phyloP scores from a whole-genome alignment of 2,329 filamentous ascomycete genomes.

The Sporothrix brunneoviolacea region DNA sequence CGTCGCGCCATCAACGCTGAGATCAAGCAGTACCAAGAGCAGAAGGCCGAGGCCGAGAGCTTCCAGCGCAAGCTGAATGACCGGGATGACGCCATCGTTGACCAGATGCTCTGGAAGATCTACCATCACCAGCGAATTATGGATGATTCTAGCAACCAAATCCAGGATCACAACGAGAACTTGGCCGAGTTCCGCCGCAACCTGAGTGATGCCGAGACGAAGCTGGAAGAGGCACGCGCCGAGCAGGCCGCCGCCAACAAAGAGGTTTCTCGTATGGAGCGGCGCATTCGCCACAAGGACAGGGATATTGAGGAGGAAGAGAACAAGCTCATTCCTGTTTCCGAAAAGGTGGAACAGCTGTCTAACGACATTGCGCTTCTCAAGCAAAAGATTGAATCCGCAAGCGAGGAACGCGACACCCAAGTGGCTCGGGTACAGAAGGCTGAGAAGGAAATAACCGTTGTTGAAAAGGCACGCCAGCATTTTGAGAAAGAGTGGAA shows the following conservation, averaged over 20 bases:
- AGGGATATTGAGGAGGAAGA: slow-evolving; percentile 81
- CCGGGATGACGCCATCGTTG: slow-evolving; percentile 83
- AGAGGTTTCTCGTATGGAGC: slow-evolving; percentile 73
- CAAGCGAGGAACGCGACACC: slow-evolving; percentile 68
- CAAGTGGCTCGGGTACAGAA: slow-evolving; percentile 64
- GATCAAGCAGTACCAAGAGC: slow-evolving; percentile 95
- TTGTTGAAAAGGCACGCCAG: slow-evolving; percentile 82
- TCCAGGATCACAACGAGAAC: slow-evolving; percentile 89
- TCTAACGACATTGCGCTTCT: slow-evolving; percentile 63
- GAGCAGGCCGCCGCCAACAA: slow-evolving; percentile 73
- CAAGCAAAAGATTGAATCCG: slow-evolving; percentile 59
- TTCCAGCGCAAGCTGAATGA: slow-evolving; percentile 88
- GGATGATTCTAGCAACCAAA: slow-evolving; percentile 83
- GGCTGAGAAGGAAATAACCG: slow-evolving; percentile 70
- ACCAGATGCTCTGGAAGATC: slow-evolving; percentile 92
- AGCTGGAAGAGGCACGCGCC: slow-evolving; percentile 72
- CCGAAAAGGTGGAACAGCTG: slow-evolving; percentile 84
- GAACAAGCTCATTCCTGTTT: slow-evolving; percentile 78
- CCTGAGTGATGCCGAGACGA: slow-evolving; percentile 74
- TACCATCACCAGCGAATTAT: slow-evolving; percentile 93
- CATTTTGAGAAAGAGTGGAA: slow-evolving; percentile 85
- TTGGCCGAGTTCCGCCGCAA: slow-evolving; percentile 87
- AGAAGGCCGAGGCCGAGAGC: slow-evolving; percentile 90
- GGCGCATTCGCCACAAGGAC: slow-evolving; percentile 76
- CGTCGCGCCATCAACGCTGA: slow-evolving; percentile 94